Conservation (phyloP, 1,284 basidiomycete species). For the Ceratobasidium sp. region DNA sequence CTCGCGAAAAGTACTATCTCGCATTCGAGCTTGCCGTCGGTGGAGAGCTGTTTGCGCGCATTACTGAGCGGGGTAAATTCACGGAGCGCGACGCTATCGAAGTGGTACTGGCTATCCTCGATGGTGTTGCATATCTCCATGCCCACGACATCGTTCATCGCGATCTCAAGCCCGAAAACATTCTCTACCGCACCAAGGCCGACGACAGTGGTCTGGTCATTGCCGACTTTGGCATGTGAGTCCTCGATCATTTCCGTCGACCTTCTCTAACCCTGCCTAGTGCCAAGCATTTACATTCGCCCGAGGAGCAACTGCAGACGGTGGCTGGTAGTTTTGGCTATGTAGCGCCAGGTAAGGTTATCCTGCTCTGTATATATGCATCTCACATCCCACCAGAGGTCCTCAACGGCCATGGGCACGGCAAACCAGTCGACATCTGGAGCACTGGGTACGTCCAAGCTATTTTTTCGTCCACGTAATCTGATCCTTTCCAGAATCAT, state of each 20-base stretch:
- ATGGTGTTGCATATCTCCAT: conserved; percentile 86
- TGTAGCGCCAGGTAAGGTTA: conserved; percentile 73
- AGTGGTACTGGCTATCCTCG: conserved; percentile 81
- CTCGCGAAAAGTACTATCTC: conserved; percentile 89
- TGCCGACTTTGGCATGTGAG: conserved; percentile 95
- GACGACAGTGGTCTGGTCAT: conserved; percentile 86
- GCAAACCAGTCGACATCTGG: conserved; percentile 95
- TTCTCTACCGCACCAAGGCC: conserved; percentile 85
- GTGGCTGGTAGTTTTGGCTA: conserved; percentile 94
- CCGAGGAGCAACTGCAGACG: conserved; percentile 82
- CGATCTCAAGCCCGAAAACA: conserved; percentile 96
- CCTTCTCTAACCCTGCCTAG: conserved; percentile 58
- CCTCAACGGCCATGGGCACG: conserved; percentile 83
- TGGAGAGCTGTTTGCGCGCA: conserved; percentile 90
- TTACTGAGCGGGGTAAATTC: conserved; percentile 85
- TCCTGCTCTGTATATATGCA: neutral
- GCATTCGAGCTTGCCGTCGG: conserved; percentile 92
- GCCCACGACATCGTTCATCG: conserved; percentile 91
- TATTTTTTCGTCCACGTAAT: neutral
- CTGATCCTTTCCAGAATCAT: conserved; percentile 74
- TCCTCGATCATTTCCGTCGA: conserved; percentile 40
- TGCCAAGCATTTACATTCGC: conserved; percentile 85
- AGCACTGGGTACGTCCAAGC: conserved; percentile 77
- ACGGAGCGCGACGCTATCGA: conserved; percentile 87
- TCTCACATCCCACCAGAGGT: conserved; percentile 69